Evolutionary conservation across 1,284 basidiomycete species (phyloP), one percentile per base, ranked within the genome.

Genomic region (Neonothopanus nambi): DNA sequence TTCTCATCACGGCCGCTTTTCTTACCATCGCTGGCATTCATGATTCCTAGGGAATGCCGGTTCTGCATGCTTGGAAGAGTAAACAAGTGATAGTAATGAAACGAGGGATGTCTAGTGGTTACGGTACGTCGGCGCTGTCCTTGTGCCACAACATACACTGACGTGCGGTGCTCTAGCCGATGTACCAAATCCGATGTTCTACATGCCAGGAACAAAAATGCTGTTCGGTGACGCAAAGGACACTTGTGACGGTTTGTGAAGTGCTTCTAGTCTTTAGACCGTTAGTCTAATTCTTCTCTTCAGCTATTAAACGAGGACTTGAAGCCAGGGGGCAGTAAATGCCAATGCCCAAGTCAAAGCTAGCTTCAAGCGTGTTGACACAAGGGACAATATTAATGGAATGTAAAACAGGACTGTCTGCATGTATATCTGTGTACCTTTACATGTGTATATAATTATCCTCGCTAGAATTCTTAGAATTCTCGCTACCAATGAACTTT

Each of bases 51-150:
- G 91, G 91, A 38, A 93, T 93, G 91, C 90, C 91, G 9, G 91
- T 93, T 20, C 75, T 93, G 55, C 87, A 92, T 60, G 91, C 87
- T 6, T 93, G 91, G 91, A 91, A 93, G 81, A 89, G 87, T 67
- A 93, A 93, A 68, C 87, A 92, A 64, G 90, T 92, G 37, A 79
- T 93, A 48, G 90, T 93, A 30, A 93, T 93, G 91, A 93, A 93
- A 71, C 80, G 91, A 58, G 89, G 91, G 45, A 85, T 93, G 80
- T 83, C 88, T 5, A 87, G 87, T 65, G 89, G 89, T 44, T 91
- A 91, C 66, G 89, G 88, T 88, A 56, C 43, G 76, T 66, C 17
- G 18, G 52, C 52, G 63, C 42, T 24, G 20, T 24, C 44, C 8
- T 48, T 21, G 36, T 38, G n/a, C 37, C 48, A 54, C 48, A 17